Percentiles rank a stretch among this genome's conserved stretches.
phyloP scores from a whole-genome alignment of 177 flowering plant genomes.

The Tripterygium wilfordii region DNA sequence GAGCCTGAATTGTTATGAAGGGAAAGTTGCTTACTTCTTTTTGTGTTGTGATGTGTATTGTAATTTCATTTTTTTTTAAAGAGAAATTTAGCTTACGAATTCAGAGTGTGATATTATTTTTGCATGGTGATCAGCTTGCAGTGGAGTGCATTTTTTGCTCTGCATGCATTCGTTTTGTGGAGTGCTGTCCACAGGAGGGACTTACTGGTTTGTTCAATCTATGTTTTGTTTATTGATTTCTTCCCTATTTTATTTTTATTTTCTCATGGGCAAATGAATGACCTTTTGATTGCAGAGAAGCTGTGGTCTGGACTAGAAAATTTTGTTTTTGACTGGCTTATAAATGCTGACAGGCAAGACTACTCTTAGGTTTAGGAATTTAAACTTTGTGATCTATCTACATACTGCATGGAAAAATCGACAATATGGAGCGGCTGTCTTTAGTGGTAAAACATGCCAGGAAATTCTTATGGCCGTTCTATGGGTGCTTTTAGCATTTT shows the following conservation, averaged over 20 bases:
- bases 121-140: conserved; percentile 64
- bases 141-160: conserved; percentile 99
- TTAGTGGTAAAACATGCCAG: too few relatives aligned
- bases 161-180: conserved; percentile 97
- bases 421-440: too few relatives aligned
- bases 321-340: conserved; percentile 98
- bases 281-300: conserved; percentile 61
- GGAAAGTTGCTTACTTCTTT: too few relatives aligned
- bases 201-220: conserved; percentile 65
- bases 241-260: background rate
- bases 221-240: background rate
- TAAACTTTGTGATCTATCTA: too few relatives aligned
- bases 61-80: background rate
- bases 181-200: conserved; percentile 98
- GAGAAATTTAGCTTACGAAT: background rate
- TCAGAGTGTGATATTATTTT: conserved; percentile 7
- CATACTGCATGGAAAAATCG: too few relatives aligned
- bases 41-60: too few relatives aligned
- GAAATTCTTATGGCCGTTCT: too few relatives aligned
- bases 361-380: background rate
- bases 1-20: too few relatives aligned
- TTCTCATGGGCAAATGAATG: background rate
- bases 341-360: conserved; percentile 90
- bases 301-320: conserved; percentile 98
- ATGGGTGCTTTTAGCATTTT: too few relatives aligned